Evolutionary conservation across 2,329 filamentous ascomycete genomes (phyloP).

Genomic region (Pseudonectria foliicola): DNA sequence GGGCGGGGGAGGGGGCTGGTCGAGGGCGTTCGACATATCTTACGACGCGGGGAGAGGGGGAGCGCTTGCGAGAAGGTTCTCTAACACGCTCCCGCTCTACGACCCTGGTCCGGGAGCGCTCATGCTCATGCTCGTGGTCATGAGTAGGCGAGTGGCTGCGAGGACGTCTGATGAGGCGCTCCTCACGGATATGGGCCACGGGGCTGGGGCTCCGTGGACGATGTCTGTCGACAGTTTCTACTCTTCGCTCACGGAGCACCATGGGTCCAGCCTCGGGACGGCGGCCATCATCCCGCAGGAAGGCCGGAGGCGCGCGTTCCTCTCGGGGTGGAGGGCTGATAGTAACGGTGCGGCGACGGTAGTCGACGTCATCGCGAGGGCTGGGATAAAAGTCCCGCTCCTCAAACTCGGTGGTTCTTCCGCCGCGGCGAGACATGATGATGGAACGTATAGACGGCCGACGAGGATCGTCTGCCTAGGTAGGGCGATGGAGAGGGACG

Average conservation of each 20-base stretch:
- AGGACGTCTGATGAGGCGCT: slow-evolving; percentile 35
- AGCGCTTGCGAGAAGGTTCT: slow-evolving; percentile 32
- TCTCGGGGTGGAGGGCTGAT: slow-evolving; percentile 38
- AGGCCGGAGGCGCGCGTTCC: slow-evolving; percentile 40
- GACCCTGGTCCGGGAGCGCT: slow-evolving; percentile 29
- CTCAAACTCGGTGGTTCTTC: slow-evolving; percentile 34
- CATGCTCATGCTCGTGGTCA: slow-evolving; percentile 26
- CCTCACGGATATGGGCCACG: slow-evolving; percentile 32
- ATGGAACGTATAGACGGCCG: slow-evolving; percentile 4
- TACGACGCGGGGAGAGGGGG: slow-evolving; percentile 31
- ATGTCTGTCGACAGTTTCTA: slow-evolving; percentile 47
- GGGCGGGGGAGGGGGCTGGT: slow-evolving; percentile 30
- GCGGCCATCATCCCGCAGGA: slow-evolving; percentile 44
- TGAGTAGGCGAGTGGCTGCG: slow-evolving; percentile 35
- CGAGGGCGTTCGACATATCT: slow-evolving; percentile 34
- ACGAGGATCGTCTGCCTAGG: slow-evolving; percentile 5
- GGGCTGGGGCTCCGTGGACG: slow-evolving; percentile 39
- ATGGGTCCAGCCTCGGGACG: slow-evolving; percentile 43
- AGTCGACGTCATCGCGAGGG: slow-evolving; percentile 34
- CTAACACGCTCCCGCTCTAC: slow-evolving; percentile 33
- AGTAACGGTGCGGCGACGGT: slow-evolving; percentile 25
- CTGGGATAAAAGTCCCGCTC: slow-evolving; percentile 37
- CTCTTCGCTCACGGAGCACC: slow-evolving; percentile 48
- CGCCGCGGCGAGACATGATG: slow-evolving; percentile 20
- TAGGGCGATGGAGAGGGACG: not conserved